Evolutionary conservation across 2,329 filamentous ascomycete species (phyloP), one percentile per base, ranked within the genome.

Genomic region (Lachnellula suecica): DNA sequence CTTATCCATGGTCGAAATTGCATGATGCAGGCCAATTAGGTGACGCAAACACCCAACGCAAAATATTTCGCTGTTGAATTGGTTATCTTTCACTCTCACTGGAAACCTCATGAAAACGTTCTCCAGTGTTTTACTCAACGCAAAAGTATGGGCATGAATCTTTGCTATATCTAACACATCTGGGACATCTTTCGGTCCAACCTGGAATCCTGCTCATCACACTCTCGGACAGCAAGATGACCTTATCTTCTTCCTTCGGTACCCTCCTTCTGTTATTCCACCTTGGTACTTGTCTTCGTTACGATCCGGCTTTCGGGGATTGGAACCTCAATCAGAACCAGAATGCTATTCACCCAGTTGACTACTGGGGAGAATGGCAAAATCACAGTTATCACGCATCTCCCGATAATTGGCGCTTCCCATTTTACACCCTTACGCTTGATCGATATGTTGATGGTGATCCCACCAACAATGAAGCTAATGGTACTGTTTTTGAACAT

Each of bases 371-470:
- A 54, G 67, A 74, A 69, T 78, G 80, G 77, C 69, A 68, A 11
- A 70, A 75, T 54, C 78, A 82, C 63, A 68, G 64, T 3, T 85
- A 80, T 59, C 66, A 70, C 22, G 70, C 74, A 0, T 85, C 82
- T 20, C 83, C 83, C 1, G 65, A 71, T 0, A 85, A 81, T 59
- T 87, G 83, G 83, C 74, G 83, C 20, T 77, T 87, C 55, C 83
- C 83, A 0, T 81, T 85, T 62, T 87, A 87, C 64, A 83, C 80
- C 11, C 69, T 86, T 40, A 84, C 84, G 60, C 68, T 84, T 10
- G 83, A 86, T 65, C 72, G 81, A 52, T 86, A 79, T 61, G 81
- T 83, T 35, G 84, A 86, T 59, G 83, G 83, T n/a, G 79, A 86
- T 59, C 82, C 83, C 4, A 73, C 73, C 2, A 86, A 86, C 61